phyloP scores from a whole-genome alignment of 495 filamentous ascomycete genomes.

The Penicillium taxi region DNA sequence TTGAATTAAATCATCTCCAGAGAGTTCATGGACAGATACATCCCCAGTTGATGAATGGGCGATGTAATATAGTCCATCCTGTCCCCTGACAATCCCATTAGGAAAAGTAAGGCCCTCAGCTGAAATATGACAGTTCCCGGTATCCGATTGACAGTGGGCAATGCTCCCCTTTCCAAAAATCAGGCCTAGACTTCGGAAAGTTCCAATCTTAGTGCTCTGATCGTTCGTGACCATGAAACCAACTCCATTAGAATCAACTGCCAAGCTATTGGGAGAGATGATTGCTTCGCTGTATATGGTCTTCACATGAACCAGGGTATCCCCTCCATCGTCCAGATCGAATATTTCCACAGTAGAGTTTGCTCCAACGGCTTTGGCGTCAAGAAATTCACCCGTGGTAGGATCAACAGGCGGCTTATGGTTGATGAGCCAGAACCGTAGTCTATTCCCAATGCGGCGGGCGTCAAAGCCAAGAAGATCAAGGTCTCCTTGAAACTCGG shows the following conservation, averaged over 20 bases:
- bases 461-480: slow-evolving; percentile 9
- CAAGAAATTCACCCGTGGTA: slow-evolving; percentile 2
- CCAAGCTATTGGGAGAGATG: slow-evolving; percentile 7
- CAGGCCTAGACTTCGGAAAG: background rate
- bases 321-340: slow-evolving; percentile 2
- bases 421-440: slow-evolving; percentile 13
- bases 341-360: slow-evolving; percentile 9
- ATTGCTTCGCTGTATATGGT: slow-evolving; percentile 5
- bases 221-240: slow-evolving; percentile 9
- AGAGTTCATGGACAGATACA: slow-evolving; percentile 1
- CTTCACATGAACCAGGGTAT: slow-evolving; percentile 3
- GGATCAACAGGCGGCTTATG: slow-evolving; percentile 2
- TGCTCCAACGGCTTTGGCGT: slow-evolving; percentile 1
- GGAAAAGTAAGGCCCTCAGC: slow-evolving; percentile 2
- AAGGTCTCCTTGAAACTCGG: background rate
- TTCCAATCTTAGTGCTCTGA: slow-evolving; percentile 2
- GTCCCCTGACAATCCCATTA: slow-evolving; percentile 5
- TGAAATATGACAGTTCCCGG: slow-evolving; percentile 3
- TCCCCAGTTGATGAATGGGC: background rate
- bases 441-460: background rate
- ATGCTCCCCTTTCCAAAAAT: slow-evolving; percentile 3
- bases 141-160: slow-evolving; percentile 6
- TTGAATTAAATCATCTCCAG: background rate
- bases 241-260: slow-evolving; percentile 4
- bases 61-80: slow-evolving; percentile 3